Evolutionary conservation across 2,329 filamentous ascomycete genomes (phyloP).

Genomic region (Cercospora zeae-maydis): DNA sequence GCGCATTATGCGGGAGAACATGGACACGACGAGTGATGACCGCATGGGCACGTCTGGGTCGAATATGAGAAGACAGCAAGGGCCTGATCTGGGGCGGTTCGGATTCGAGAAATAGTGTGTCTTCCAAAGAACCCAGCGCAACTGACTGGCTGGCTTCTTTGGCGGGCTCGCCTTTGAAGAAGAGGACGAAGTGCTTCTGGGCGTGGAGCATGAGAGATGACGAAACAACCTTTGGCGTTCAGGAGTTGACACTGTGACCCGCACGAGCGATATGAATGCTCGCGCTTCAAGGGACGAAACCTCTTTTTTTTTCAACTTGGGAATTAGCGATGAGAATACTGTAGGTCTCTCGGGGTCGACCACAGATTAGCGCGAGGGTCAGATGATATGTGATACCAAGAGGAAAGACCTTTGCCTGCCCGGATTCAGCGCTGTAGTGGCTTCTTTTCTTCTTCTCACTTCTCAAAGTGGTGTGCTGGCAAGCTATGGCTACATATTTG

Average conservation of each 20-base stretch:
- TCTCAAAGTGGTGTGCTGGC: neutral
- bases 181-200: neutral
- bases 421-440: neutral
- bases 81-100: constrained; percentile 53
- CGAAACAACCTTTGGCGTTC: neutral
- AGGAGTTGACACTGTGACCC: neutral
- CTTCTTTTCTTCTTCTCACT: neutral
- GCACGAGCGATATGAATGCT: neutral
- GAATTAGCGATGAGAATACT: neutral
- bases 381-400: neutral
- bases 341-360: neutral
- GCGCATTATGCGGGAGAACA: constrained; percentile 58
- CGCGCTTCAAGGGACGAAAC: neutral
- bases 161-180: neutral
- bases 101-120: constrained; percentile 53
- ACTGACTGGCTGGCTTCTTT: neutral
- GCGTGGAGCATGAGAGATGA: neutral
- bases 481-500: too few species aligned
- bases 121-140: neutral
- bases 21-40: constrained; percentile 45
- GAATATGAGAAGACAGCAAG: constrained; percentile 37
- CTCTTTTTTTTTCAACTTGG: neutral
- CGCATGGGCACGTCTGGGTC: constrained; percentile 25
- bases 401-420: neutral
- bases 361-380: neutral